These are phyloP conservation scores for Xylaria longipes DNA, from an alignment of 495 filamentous ascomycete genomes.

Conservation along the genomic window DNA sequence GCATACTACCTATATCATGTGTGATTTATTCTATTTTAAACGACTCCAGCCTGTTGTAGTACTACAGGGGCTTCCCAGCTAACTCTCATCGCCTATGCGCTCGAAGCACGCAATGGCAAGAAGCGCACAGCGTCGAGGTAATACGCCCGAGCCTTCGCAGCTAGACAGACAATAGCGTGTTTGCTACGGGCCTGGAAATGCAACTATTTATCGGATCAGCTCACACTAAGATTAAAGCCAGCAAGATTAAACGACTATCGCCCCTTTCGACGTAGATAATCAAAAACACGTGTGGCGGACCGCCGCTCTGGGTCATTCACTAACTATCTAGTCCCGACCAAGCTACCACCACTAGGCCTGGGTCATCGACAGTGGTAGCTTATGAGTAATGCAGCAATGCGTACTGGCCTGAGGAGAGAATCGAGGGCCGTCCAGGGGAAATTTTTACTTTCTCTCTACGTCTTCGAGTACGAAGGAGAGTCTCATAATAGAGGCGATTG, in stretches of 20 bases:
- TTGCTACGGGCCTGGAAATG: not conserved
- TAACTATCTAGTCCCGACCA: not conserved
- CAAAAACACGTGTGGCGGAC: constrained; percentile 1
- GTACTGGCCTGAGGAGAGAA: not conserved
- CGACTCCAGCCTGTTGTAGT: not conserved
- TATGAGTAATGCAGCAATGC: not conserved
- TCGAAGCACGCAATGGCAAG: not conserved
- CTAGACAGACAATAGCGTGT: constrained; percentile 1
- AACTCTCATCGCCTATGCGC: not conserved
- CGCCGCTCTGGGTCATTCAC: not conserved
- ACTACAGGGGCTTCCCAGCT: not conserved
- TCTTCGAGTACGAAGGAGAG: not conserved
- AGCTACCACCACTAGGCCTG: not conserved
- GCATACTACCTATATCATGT: not conserved
- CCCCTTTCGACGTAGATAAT: not conserved
- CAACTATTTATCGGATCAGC: constrained; percentile 8
- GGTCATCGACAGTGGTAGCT: not conserved
- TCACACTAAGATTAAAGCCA: not conserved
- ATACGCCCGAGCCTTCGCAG: not conserved
- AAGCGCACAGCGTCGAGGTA: not conserved
- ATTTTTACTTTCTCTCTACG: not conserved
- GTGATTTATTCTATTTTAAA: not conserved
- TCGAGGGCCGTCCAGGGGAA: not conserved
- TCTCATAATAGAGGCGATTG: not conserved
- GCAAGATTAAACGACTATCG: not conserved